Evolutionary conservation across 306 rosid species (phyloP), one percentile per base, ranked within the genome.

Genomic region (Cicer pinnatifidum): DNA sequence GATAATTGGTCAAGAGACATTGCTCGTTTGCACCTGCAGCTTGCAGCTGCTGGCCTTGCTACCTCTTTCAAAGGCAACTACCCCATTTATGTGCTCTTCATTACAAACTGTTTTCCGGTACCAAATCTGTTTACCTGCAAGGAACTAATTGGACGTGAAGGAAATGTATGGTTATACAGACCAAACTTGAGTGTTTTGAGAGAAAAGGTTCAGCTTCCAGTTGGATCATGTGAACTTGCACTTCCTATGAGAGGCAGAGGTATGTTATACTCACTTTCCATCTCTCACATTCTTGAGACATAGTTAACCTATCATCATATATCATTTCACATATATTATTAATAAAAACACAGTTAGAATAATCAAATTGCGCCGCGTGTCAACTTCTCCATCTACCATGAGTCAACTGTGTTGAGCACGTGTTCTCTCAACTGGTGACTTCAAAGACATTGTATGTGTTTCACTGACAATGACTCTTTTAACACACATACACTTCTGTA

Each of bases 221-320:
- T 87, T 48, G 98, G 97, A 35, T 91, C 98, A 28, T 89, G 98
- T 77, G 96, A 94, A 80, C 98, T 91, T 77, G 87, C 97, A 9
- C 92, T 94, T 86, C 95, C 97, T 54, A 83, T 88, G 76, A 75
- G 84, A 51, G 94, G 90, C 61, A 87, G 83, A 85, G 98, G 98
- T 94, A 43, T 80, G 89, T 77, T 61, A 38, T 62, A 56, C 65
- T 45, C 39, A 20, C 61, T 50, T 45, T 77, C 20, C 71, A 16
- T 78, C 11, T 10, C 50, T 19, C 48, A 33, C 50, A 16, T 60
- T 62, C 48, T 51, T 37, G 41, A 80, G 44, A 61, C 80, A 68
- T 37, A 40, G n/a, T 46, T 46, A 50, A 10, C 66, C 28, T 52
- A 51, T 7, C 23, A 28, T 28, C 35, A 28, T 28, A 6, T 51